Conservation (phyloP, 1,139 yeast species). For the Taiozyma sp. region DNA sequence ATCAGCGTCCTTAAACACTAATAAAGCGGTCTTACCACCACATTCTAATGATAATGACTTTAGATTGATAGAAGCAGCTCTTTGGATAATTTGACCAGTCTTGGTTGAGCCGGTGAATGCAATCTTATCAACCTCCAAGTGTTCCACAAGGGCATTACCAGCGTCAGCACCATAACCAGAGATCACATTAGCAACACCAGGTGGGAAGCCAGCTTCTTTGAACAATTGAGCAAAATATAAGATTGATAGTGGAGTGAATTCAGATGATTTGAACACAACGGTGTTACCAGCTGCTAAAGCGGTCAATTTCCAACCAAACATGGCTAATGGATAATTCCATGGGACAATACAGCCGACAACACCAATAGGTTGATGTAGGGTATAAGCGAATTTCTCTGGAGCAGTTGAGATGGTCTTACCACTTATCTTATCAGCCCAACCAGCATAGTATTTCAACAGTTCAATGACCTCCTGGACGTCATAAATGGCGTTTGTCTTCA, state of each 20-base stretch:
- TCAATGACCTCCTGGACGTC: conserved; percentile 61
- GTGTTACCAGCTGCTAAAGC: conserved; percentile 70
- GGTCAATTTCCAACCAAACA: conserved; percentile 69
- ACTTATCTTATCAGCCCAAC: conserved; percentile 79
- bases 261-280: conserved; percentile 61
- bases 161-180: conserved; percentile 53
- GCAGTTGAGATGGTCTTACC: conserved; percentile 67
- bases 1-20: conserved; percentile 70
- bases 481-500: conserved; percentile 42
- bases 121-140: conserved; percentile 52
- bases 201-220: conserved; percentile 64
- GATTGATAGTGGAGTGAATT: conserved; percentile 59
- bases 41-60: conserved; percentile 86
- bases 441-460: conserved; percentile 69
- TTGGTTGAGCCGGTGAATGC: conserved; percentile 60
- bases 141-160: conserved; percentile 54
- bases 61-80: conserved; percentile 51
- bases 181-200: conserved; percentile 60
- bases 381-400: conserved; percentile 64
- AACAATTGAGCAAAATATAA: conserved; percentile 48
- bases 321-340: conserved; percentile 61
- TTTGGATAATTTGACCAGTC: conserved; percentile 58
- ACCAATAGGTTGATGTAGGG: conserved; percentile 77
- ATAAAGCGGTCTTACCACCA: conserved; percentile 85
- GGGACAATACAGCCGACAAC: conserved; percentile 76